Conservation (phyloP, 2,329 filamentous ascomycete genomes). For the Magnaporthales sp. region DNA sequence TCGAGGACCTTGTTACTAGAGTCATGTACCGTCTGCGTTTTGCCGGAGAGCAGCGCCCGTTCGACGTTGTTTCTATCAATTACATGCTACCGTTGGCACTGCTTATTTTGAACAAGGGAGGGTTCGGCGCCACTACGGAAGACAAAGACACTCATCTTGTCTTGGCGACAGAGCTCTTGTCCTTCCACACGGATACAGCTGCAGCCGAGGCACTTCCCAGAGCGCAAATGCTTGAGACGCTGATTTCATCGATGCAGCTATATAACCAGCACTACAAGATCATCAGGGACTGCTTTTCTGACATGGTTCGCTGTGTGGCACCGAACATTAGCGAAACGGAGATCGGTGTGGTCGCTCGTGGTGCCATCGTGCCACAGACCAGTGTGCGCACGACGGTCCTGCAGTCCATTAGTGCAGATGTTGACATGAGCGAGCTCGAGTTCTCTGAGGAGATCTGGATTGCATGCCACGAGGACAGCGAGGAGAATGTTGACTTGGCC, state of each 20-base stretch:
- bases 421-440: constrained; percentile 80
- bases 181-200: constrained; percentile 79
- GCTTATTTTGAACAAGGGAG: constrained; percentile 68
- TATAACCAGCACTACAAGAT: constrained; percentile 93
- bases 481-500: constrained; percentile 78
- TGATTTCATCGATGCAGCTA: constrained; percentile 76
- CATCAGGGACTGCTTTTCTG: constrained; percentile 84
- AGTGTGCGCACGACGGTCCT: constrained; percentile 77
- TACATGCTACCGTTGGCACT: constrained; percentile 82
- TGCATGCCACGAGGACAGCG: constrained; percentile 80
- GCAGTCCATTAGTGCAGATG: constrained; percentile 82
- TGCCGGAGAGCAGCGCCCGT: constrained; percentile 84
- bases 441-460: constrained; percentile 92
- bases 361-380: constrained; percentile 68
- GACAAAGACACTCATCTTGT: constrained; percentile 85
- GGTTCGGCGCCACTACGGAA: constrained; percentile 63
- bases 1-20: constrained; percentile 77
- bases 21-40: constrained; percentile 87
- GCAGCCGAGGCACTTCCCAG: constrained; percentile 69
- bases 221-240: constrained; percentile 57
- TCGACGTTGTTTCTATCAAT: constrained; percentile 79
- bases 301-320: constrained; percentile 77
- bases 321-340: constrained; percentile 69
- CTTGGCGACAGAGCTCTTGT: constrained; percentile 77
- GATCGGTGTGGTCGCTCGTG: constrained; percentile 66